Conservation (phyloP, 179 eudicot genomes). For the Sideroxylon spinosum region DNA sequence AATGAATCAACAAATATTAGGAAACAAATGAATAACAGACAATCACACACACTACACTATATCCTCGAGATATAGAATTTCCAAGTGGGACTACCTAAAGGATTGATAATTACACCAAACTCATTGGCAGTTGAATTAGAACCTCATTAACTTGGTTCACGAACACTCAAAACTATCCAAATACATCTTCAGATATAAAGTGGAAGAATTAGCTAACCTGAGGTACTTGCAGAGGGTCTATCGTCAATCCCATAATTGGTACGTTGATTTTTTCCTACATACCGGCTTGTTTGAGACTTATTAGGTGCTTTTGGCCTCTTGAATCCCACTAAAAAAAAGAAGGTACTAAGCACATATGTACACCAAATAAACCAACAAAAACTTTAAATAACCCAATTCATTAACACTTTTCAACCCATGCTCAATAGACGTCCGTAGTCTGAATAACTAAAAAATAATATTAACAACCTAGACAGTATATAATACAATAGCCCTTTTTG, state of each 20-base stretch:
- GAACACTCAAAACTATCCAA: neutral
- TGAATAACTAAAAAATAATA: no score
- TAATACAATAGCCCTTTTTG: no score
- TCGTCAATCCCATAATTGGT: constrained; percentile 15
- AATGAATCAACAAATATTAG: constrained; percentile 7
- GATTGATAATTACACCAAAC: neutral
- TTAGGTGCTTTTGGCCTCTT: constrained; percentile 21
- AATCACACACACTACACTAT: neutral
- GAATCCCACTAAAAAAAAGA: constrained; percentile 16
- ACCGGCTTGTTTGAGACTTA: constrained; percentile 6
- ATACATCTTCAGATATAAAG: neutral
- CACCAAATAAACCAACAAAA: neutral
- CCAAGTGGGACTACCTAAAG: neutral
- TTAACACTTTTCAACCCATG: neutral
- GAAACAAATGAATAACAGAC: neutral
- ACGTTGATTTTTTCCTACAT: constrained; percentile 21
- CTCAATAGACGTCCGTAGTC: no score
- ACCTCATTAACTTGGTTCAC: neutral
- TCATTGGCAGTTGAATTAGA: neutral
- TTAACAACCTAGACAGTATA: no score
- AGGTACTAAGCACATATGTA: neutral
- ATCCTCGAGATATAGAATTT: neutral
- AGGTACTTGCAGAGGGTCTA: constrained; percentile 11
- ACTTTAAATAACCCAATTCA: neutral
- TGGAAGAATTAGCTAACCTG: constrained; percentile 20